Evolutionary conservation across 176 grass and related monocot genomes (phyloP).

Genomic region (Musa schizocarpa): DNA sequence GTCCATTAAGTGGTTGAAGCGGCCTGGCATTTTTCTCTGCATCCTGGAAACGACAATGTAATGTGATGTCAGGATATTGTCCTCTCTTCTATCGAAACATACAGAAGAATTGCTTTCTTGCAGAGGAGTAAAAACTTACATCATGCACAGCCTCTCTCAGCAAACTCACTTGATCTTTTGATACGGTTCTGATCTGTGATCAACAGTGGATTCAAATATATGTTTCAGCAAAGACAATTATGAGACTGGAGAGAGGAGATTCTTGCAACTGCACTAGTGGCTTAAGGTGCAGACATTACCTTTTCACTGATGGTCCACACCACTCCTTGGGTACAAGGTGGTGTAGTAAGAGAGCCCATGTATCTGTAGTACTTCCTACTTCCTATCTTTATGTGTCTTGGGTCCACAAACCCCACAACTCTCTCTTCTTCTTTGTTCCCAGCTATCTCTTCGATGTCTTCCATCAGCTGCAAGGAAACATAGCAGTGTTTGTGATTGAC

Average conservation of each 20-base stretch:
- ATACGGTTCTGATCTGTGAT: conserved; percentile 47
- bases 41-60: background rate
- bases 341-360: conserved; percentile 67
- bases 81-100: too few relatives aligned
- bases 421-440: conserved; percentile 25
- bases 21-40: conserved; percentile 2
- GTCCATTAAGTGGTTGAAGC: background rate
- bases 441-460: conserved; percentile 23
- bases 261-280: background rate
- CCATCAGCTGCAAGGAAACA: conserved; percentile 35
- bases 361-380: conserved; percentile 59
- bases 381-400: conserved; percentile 14
- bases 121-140: conserved; percentile 18
- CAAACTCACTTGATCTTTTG: conserved; percentile 39
- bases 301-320: conserved; percentile 51
- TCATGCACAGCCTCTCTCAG: conserved; percentile 62
- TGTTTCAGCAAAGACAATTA: too few relatives aligned
- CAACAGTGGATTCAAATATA: background rate
- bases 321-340: conserved; percentile 59
- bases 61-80: too few relatives aligned
- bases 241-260: background rate
- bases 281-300: conserved; percentile 10
- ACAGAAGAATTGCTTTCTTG: background rate
- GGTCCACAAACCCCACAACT: conserved; percentile 27
- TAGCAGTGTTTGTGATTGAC: background rate